Percentiles rank a stretch among this genome's conserved stretches.
phyloP scores from a whole-genome alignment of 2,329 filamentous ascomycete genomes.

The Venturia asperata region DNA sequence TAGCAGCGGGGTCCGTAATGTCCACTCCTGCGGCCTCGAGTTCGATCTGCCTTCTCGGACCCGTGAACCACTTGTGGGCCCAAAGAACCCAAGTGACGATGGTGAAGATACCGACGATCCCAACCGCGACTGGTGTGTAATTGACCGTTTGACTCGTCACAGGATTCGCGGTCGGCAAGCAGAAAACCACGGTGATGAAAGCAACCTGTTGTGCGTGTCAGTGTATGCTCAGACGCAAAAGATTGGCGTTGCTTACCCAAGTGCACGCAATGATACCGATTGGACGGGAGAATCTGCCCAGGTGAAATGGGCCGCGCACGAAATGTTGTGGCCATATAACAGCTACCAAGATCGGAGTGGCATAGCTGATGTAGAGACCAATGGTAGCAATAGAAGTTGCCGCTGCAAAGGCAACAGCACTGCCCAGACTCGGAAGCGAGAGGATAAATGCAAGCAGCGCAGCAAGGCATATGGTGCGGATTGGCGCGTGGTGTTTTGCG shows the following conservation, averaged over 20 bases:
- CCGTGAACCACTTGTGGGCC: constrained; percentile 50
- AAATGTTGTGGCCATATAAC: constrained; percentile 48
- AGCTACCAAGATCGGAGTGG: constrained; percentile 50
- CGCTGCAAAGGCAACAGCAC: constrained; percentile 49
- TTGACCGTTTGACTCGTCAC: constrained; percentile 52
- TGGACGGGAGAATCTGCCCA: constrained; percentile 40
- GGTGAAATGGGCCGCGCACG: constrained; percentile 50
- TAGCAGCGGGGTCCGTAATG: constrained; percentile 39
- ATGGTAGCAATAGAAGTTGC: constrained; percentile 54
- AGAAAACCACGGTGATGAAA: constrained; percentile 52
- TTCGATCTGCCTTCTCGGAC: constrained; percentile 48
- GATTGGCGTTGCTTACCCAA: constrained; percentile 35
- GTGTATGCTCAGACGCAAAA: background rate
- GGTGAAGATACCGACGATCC: constrained; percentile 46
- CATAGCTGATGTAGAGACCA: constrained; percentile 53
- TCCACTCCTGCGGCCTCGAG: constrained; percentile 45
- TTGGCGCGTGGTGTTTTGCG: constrained; percentile 42
- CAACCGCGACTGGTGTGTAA: constrained; percentile 53
- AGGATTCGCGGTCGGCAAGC: constrained; percentile 49
- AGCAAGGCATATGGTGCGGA: constrained; percentile 51
- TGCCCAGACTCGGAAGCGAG: constrained; percentile 49
- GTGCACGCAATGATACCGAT: constrained; percentile 42
- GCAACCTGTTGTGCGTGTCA: constrained; percentile 25
- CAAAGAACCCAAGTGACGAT: constrained; percentile 46
- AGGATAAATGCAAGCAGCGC: constrained; percentile 49